Base-by-base conservation (phyloP, 441 rosid genomes). In the Gossypium lobatum region DNA sequence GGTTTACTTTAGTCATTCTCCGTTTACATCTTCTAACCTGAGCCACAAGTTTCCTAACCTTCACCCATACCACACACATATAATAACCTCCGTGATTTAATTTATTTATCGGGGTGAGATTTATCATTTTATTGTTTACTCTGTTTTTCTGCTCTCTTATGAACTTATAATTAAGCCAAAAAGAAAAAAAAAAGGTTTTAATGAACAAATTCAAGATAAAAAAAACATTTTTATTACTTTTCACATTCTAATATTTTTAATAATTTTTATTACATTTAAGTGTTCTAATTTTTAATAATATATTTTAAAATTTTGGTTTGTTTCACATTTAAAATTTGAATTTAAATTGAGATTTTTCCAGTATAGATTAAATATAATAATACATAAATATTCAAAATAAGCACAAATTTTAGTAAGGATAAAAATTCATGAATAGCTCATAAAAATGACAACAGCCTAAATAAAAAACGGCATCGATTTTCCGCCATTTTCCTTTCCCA, bases 41-140 rank as follows among this genome's bases (percentile, higher is more conserved):
- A 79, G 76, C 88, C 85, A 66, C 6, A 3, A 14, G 4, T 1
- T 3, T 26, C 77, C 57, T 67, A 79, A 76, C 86, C 74, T 66
- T 37, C 79, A 18, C 83, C 71, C 76, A 73, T 45, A 21, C 48
- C 72, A 37, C 74, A 42, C 28, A 9, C 34, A 1, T 10, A 58
- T 11, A 25, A 60, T 61, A 42, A 17, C 79, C 17, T 7, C 73
- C 59, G 76, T 50, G 81, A 77, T 75, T 70, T 6, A 70, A 76
- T 82, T 79, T 28, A 4, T 4, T 82, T 63, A 76, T 83, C 79
- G 83, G 78, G 16, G 46, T 64, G 72, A 66, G 23, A 6, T 18
- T 7, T 54, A 54, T 18, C 25, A 54, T n/a, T 59, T 52, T 55
- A 13, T 75, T 45, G 63, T 64, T 72, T 52, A 42, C 57, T 69